Evolutionary conservation across 2,329 filamentous ascomycete species (phyloP), one percentile per base, ranked within the genome.

Genomic region (Ophiostoma sp.): DNA sequence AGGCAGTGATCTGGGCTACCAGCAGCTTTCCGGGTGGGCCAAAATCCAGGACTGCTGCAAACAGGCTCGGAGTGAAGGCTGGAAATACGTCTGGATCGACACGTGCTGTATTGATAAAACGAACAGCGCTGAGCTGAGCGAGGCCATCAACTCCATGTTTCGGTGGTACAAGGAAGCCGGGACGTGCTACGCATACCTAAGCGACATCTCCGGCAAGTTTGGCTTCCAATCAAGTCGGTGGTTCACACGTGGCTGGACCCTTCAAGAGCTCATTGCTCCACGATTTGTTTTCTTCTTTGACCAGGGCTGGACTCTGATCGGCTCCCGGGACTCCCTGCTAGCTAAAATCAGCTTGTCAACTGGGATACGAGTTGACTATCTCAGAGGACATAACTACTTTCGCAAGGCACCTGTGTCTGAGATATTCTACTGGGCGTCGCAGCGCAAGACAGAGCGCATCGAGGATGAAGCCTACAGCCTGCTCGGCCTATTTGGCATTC

Each of bases 211-310:
- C 41, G 44, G 40, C 16, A n/a, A 4, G 36, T 18, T 27, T 27
- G 1, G 27, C 6, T 11, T 11, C 55, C 5, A 36, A 14, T 7
- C 7, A 16, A 52, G 12, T 14, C 68, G 74, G 6, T 79, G 77
- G 76, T 78, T 78, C 66, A 75, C 72, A 0, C 71, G 82, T 84
- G 77, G 77, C n/a, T 85, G 86, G 74, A 90, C 87, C 0, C 78
- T 89, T 71, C 89, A 89, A 74, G 87, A 91, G 76, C 87, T 89
- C 0, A 81, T 92, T 4, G 89, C 77, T 0, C 77, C 76, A 0
- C 18, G 16, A 1, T 55, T 70, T 0, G 27, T 78, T 0, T 36
- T 69, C 3, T 79, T 80, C 69, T 78, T 74, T 70, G 71, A 75
- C 49, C 11, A 16, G 0, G 62, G 65, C 2, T 79, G 77, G 78